Evolutionary conservation across 306 rosid genomes (phyloP), one percentile per base, ranked within the genome.

Genomic region (Rosa multiflora): DNA sequence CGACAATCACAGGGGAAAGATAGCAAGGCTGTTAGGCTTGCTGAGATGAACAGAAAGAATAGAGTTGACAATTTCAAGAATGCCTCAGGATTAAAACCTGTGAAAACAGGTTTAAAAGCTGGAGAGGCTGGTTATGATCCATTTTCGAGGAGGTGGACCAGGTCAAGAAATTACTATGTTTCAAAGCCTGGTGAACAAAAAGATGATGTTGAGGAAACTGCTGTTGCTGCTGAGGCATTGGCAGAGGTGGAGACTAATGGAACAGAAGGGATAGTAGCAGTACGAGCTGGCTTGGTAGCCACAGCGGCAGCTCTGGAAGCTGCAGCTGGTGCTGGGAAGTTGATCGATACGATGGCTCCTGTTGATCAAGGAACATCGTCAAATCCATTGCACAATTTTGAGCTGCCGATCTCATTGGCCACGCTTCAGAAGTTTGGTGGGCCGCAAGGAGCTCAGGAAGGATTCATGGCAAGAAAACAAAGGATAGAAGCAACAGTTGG

Each of bases 101-200:
- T 73, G 49, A 91, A 84, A 62, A 67, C 23, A 7, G 78, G 69
- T 66, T 84, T 95, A 84, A 95, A 89, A 87, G 96, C 94, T 3
- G 99, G 99, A 53, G 98, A 95, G 87, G 97, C 91, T 5, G 98
- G 99, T 79, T 93, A 95, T 81, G 99, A 95, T 87, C 99, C 98
- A n/a, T 95, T 95, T 85, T 95, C 99, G 20, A 91, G 98, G 87
- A 86, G 99, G 84, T 95, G 99, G 99, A 95, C 99, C 40, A 84
- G 98, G 83, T 92, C 99, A 35, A 95, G 92, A 80, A 95, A 95
- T 83, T 95, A 95, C 84, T 95, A 90, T 76, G 88, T 84, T 74
- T 63, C 89, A 67, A 86, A 86, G 51, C 90, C 91, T 5, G 92
- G 87, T 43, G 97, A 82, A 62, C 69, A 80, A 76, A 84, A 66